Evolutionary conservation across 2,329 filamentous ascomycete species (phyloP).

Genomic region (Orbilia oligospora): DNA sequence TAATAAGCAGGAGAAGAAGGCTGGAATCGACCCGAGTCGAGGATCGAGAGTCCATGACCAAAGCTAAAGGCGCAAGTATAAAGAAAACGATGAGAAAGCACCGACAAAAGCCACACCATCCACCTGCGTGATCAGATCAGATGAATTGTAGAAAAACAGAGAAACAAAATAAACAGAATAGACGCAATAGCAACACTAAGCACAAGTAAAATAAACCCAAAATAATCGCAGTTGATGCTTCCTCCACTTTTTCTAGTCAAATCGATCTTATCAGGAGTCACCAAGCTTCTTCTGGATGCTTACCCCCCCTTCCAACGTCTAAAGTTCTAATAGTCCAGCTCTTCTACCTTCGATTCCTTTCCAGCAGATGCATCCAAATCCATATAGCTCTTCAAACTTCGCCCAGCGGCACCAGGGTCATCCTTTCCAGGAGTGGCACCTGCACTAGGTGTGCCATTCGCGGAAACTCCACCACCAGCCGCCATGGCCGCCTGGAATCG

Average conservation of each 20-base stretch:
- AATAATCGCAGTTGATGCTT: background rate
- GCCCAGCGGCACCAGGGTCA: constrained; percentile 86
- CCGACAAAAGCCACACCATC: constrained; percentile 49
- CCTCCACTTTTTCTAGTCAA: background rate
- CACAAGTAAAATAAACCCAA: background rate
- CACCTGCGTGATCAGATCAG: constrained; percentile 17
- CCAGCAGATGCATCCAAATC: constrained; percentile 89
- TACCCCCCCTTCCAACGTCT: background rate
- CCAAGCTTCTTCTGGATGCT: background rate
- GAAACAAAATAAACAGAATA: background rate
- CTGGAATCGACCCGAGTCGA: background rate
- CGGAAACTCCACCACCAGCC: constrained; percentile 71
- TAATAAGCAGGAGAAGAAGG: constrained; percentile 20
- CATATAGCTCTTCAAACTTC: constrained; percentile 96
- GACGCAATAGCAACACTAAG: background rate
- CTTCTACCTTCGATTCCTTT: constrained; percentile 76
- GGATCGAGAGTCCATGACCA: background rate
- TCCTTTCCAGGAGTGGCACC: constrained; percentile 84
- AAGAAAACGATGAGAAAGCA: constrained; percentile 4
- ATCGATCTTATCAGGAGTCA: constrained; percentile 27
- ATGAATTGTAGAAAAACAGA: constrained; percentile 14
- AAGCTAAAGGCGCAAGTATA: constrained; percentile 14
- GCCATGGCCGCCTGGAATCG: constrained; percentile 70
- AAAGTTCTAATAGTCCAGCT: constrained; percentile 84
- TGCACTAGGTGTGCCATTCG: constrained; percentile 81